phyloP scores from a whole-genome alignment of 345 rosid species.

The Brassica juncea region DNA sequence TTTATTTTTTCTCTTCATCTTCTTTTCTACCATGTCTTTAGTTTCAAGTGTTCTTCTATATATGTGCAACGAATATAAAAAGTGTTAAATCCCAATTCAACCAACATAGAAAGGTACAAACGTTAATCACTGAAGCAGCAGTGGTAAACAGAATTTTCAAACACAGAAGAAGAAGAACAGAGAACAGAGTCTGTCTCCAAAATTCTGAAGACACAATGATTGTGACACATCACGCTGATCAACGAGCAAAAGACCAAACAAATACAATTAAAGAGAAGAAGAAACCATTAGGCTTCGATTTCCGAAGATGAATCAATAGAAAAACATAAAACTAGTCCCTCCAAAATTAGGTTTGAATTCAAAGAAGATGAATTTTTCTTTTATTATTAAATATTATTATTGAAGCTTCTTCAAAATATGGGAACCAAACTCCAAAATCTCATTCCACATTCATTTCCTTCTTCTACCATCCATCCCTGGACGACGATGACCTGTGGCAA shows the following conservation, averaged over 20 bases:
- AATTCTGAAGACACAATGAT: conserved; percentile 24
- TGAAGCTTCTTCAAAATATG: conserved; percentile 37
- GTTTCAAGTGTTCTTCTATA: neutral
- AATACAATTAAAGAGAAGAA: neutral
- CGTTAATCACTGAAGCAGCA: neutral
- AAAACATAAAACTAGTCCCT: neutral
- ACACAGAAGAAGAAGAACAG: neutral
- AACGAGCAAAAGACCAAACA: conserved; percentile 17
- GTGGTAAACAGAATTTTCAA: neutral
- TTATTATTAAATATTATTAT: conserved; percentile 26
- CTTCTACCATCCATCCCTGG: conserved; percentile 34
- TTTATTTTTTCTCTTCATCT: neutral
- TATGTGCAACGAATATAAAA: neutral
- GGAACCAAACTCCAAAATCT: conserved; percentile 31
- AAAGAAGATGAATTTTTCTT: conserved; percentile 21
- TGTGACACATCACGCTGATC: conserved; percentile 20
- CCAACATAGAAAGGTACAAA: neutral
- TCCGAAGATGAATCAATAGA: conserved; percentile 23
- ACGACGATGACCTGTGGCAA: conserved; percentile 28
- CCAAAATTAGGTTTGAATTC: conserved; percentile 19
- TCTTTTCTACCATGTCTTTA: neutral
- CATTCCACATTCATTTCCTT: conserved; percentile 10
- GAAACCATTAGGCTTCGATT: conserved; percentile 34
- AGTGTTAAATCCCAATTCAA: neutral
- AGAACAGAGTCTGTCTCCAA: conserved; percentile 33